Evolutionary conservation across 129 eudicot species (phyloP), one percentile per base, ranked within the genome.

Genomic region (Apium graveolens): DNA sequence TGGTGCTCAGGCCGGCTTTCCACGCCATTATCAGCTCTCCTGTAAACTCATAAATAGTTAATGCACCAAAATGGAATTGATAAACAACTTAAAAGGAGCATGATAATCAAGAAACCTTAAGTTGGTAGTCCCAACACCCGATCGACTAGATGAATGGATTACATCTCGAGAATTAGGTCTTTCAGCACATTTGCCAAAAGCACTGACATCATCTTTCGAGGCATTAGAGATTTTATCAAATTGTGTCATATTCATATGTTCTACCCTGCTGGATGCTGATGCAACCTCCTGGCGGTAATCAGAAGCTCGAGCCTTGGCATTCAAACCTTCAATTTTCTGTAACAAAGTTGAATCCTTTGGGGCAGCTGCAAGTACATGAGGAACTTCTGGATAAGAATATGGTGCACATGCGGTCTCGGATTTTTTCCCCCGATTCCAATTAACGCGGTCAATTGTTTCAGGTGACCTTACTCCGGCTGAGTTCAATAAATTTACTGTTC

Each of bases 241-340:
- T 5, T 76, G 75, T 31, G 78, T 78, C 78, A 84, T 82, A 70
- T 75, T 80, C 77, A 75, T 83, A 31, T 87, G 90, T 72, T 86
- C 95, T 69, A 86, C 91, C 78, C 72, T 76, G 70, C 55, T 53
- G 51, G 80, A 79, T 68, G 76, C 70, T 60, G 53, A 41, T 17
- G 81, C 49, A 46, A n/a, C 83, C 75, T 81, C 88, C 71, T 76
- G 79, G 8, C 86, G 77, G 75, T 79, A 88, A 88, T 90, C 97
- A 86, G 92, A 86, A 75, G 86, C 89, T 74, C 99, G 87, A 8
- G 76, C 84, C 87, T 96, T 90, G 12, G 92, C 97, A 85, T 96
- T 96, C 77, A 90, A 82, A 83, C 84, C 92, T 79, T 92, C 99
- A 66, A 96, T 90, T 70, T 90, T 96, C 75, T 89, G 91, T 70